These are phyloP conservation scores for Mallotus repandus DNA, from an alignment of 441 rosid genomes.

Conservation along the genomic window DNA sequence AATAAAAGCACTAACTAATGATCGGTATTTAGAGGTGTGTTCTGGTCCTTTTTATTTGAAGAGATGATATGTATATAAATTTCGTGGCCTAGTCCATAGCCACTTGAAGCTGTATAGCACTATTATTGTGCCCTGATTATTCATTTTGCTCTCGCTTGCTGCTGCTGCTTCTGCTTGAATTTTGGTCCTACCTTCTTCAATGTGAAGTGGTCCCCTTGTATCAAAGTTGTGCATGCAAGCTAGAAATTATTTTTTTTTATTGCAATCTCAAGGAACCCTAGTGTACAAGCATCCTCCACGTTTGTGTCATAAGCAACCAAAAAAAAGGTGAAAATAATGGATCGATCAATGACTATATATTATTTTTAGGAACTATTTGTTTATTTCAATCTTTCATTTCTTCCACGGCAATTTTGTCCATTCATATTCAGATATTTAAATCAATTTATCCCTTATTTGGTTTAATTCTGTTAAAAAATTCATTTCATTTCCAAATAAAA, in stretches of 20 bases:
- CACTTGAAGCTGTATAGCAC: slow-evolving; percentile 11
- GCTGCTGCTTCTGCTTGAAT: neutral
- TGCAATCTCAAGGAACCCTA: neutral
- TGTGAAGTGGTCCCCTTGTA: slow-evolving; percentile 13
- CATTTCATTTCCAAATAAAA: no score
- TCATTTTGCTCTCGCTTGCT: neutral
- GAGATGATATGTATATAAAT: neutral
- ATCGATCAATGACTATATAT: no score
- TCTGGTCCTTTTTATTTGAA: neutral
- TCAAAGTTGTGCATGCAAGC: neutral
- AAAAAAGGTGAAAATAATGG: no score
- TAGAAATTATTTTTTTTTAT: neutral
- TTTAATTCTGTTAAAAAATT: no score
- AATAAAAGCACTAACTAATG: neutral
- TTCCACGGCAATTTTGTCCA: no score
- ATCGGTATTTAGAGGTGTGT: neutral
- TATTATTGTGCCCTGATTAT: neutral
- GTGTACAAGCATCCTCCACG: slow-evolving; percentile 12
- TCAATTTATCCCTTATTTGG: no score
- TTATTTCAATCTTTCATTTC: no score
- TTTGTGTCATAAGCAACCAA: neutral
- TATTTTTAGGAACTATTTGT: no score
- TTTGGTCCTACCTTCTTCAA: slow-evolving; percentile 13
- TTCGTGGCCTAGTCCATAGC: slow-evolving; percentile 30
- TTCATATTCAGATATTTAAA: no score